Conservation (phyloP, 495 filamentous ascomycete species). For the Haplographium delicatum region DNA sequence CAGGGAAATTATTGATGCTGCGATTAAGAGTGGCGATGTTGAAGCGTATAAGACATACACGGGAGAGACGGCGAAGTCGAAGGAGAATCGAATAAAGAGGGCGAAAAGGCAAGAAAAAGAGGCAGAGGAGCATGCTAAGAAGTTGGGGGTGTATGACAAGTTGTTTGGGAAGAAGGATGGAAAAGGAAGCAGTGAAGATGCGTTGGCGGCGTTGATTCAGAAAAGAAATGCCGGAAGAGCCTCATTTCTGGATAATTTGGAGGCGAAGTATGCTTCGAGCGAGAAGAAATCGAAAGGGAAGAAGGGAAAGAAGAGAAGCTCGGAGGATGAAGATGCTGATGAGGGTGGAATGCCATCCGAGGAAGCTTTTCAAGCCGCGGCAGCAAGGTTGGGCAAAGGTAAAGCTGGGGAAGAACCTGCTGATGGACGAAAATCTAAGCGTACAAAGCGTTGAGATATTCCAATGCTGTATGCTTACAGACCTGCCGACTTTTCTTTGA, state of each 20-base stretch:
- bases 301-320: slow-evolving; percentile 45
- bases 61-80: slow-evolving; percentile 61
- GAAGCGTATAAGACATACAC: slow-evolving; percentile 61
- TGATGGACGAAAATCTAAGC: slow-evolving; percentile 28
- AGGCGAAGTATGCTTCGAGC: slow-evolving; percentile 63
- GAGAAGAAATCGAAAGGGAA: slow-evolving; percentile 32
- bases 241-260: slow-evolving; percentile 60
- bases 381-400: slow-evolving; percentile 37
- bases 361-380: slow-evolving; percentile 57
- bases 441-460: slow-evolving; percentile 24
- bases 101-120: slow-evolving; percentile 65
- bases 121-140: slow-evolving; percentile 65
- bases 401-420: not conserved
- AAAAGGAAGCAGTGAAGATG: slow-evolving; percentile 41
- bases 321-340: slow-evolving; percentile 33
- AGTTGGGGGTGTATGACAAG: slow-evolving; percentile 61
- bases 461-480: too few species aligned
- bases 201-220: slow-evolving; percentile 55
- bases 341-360: slow-evolving; percentile 54
- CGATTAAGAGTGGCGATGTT: slow-evolving; percentile 64
- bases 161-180: slow-evolving; percentile 40
- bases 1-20: slow-evolving; percentile 69
- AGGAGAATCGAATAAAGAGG: slow-evolving; percentile 55
- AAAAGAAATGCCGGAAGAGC: slow-evolving; percentile 39
- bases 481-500: slow-evolving; percentile 14